Conservation (phyloP, 1,139 yeast species). For the Pichia sp. region DNA sequence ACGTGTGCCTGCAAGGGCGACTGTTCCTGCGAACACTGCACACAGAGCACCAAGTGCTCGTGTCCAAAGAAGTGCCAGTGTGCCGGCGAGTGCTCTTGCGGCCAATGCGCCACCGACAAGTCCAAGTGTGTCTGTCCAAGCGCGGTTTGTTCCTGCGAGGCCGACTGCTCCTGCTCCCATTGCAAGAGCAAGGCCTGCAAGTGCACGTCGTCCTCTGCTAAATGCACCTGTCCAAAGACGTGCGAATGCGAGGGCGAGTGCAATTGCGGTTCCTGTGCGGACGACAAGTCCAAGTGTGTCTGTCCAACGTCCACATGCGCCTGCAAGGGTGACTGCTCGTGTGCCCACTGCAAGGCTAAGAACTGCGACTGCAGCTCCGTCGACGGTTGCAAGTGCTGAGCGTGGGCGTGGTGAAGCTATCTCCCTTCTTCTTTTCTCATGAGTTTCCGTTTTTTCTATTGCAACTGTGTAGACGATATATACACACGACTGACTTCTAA, state of each 20-base stretch:
- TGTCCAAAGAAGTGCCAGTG: constrained; percentile 18
- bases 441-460: too few relatives aligned
- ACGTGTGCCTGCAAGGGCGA: constrained; percentile 17
- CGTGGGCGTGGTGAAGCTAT: too few relatives aligned
- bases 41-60: constrained; percentile 1
- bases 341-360: constrained; percentile 12
- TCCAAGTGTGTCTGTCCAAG: constrained; percentile 19
- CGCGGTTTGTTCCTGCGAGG: constrained; percentile 17
- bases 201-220: constrained; percentile 11
- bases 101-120: constrained; percentile 18
- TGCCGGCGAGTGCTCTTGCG: constrained; percentile 19
- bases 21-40: constrained; percentile 18
- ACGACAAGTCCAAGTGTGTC: constrained; percentile 16
- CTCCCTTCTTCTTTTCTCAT: too few relatives aligned
- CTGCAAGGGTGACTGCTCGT: constrained; percentile 17
- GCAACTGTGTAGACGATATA: too few relatives aligned
- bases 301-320: constrained; percentile 19
- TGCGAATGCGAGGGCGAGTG: constrained; percentile 20
- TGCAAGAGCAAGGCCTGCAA: constrained; percentile 12
- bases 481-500: too few relatives aligned
- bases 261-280: constrained; percentile 18
- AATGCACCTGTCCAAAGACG: constrained; percentile 8
- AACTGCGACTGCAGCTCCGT: constrained; percentile 15
- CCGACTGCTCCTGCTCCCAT: constrained; percentile 16
- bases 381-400: too few relatives aligned